phyloP scores from a whole-genome alignment of 177 flowering plant genomes.

The Telopea speciosissima region DNA sequence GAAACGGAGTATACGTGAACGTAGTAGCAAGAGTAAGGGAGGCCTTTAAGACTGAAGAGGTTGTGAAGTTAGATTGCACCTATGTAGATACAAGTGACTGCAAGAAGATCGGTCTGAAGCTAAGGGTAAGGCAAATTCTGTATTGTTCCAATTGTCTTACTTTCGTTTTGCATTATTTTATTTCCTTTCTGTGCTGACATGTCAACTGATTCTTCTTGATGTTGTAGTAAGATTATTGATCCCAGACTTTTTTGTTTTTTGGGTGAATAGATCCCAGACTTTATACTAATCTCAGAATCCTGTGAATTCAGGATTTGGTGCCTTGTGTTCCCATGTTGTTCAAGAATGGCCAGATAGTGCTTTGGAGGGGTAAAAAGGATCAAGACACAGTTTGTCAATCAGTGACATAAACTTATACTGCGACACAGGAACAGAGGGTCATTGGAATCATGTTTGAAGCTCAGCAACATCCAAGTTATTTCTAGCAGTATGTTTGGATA shows the following conservation, averaged over 20 bases:
- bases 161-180: not conserved
- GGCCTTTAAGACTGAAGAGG: conserved; percentile 71
- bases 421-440: not conserved
- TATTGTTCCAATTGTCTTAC: not conserved
- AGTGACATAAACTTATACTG: not conserved
- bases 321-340: conserved; percentile 83
- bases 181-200: not conserved
- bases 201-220: not conserved
- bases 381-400: conserved; percentile 8
- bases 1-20: conserved; percentile 86
- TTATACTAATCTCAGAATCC: not conserved
- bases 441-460: not conserved
- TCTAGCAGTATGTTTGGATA: not conserved
- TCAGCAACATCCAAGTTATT: not conserved
- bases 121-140: not conserved
- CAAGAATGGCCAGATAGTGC: conserved; percentile 77
- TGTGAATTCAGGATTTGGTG: conserved; percentile 70
- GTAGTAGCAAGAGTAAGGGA: conserved; percentile 75
- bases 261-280: too few species aligned
- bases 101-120: conserved; percentile 53
- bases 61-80: conserved; percentile 71
- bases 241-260: not conserved
- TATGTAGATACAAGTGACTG: conserved; percentile 78
- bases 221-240: not conserved
- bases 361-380: conserved; percentile 68